These are phyloP conservation scores for Rhododendron ferrugineum DNA, from an alignment of 148 eudicot species.

Conservation along the genomic window DNA sequence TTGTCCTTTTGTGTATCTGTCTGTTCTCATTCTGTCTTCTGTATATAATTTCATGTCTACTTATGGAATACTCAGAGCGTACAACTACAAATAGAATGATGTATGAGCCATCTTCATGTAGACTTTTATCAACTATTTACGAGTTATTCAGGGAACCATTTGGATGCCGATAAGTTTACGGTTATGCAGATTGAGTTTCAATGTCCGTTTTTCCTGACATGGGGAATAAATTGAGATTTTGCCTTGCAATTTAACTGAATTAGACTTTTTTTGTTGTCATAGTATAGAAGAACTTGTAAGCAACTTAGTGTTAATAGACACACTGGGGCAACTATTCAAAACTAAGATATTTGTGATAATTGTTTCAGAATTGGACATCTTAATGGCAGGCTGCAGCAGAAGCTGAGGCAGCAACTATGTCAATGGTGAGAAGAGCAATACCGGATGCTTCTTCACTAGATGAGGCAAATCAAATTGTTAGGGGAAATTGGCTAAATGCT, in stretches of 20 bases:
- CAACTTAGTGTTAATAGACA: background rate
- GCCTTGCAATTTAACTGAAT: background rate
- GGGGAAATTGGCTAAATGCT: conserved; percentile 89
- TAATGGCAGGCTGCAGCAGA: conserved; percentile 91
- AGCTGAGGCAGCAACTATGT: conserved; percentile 94
- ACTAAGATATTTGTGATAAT: background rate
- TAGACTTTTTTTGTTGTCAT: background rate
- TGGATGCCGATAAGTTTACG: background rate
- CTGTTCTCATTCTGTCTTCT: background rate
- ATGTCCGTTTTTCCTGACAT: background rate
- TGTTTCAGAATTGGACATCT: conserved; percentile 6
- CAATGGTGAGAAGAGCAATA: conserved; percentile 71
- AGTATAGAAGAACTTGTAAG: background rate
- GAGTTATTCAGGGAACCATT: background rate
- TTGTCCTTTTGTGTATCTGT: background rate
- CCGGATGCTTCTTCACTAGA: conserved; percentile 76
- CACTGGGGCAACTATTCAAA: background rate
- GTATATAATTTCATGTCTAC: background rate
- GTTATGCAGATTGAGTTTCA: background rate
- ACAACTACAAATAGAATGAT: background rate
- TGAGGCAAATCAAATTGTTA: conserved; percentile 82
- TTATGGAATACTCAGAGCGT: background rate
- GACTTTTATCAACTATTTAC: background rate
- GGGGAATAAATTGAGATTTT: background rate
- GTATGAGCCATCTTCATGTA: background rate